Evolutionary conservation across 225 moss, liverwort and hornwort species (phyloP), one percentile per base, ranked within the genome.

Genomic region (Antitrichia curtipendula): DNA sequence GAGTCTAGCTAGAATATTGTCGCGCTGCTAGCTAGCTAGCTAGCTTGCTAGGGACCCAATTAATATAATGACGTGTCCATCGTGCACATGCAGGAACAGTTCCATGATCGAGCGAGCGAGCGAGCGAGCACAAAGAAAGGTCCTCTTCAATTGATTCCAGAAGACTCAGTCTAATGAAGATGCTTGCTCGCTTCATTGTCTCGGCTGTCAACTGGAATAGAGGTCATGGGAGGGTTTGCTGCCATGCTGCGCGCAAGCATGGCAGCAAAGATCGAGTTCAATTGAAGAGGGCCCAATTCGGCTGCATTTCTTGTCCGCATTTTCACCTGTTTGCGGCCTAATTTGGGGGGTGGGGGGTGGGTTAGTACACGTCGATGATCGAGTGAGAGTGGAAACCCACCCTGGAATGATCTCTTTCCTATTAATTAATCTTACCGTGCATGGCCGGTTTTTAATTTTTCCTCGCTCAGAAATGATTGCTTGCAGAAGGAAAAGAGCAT

Each of bases 401-500:
- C 54, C 41, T 54, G 32, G 66, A 73, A n/a, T n/a, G n/a, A n/a
- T n/a, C n/a, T n/a, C n/a, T n/a, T n/a, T n/a, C n/a, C n/a, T n/a
- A n/a, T n/a, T n/a, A n/a, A n/a, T n/a, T n/a, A n/a, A n/a, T n/a
- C n/a, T n/a, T n/a, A n/a, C n/a, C n/a, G n/a, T n/a, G n/a, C n/a
- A n/a, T n/a, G n/a, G n/a, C n/a, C n/a, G n/a, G 28, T 36, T 49
- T 34, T 49, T 7, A 13, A 7, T 41, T 68, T 75, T 72, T 53
- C 40, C 87, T 87, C 45, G 45, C 45, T 45, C 63, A 11, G 59
- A 57, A 47, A 68, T 80, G 76, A 66, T 89, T 75, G 87, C 66
- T 84, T 89, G 80, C 84, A 86, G 75, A 84, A 81, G 52, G 54
- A 68, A 40, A 76, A 57, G 81, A 81, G 89, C 89, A 89, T 87